Percentiles rank a stretch among this genome's conserved stretches.
These are phyloP conservation scores for Cystobasidiaceae sp. DNA, from an alignment of 1,284 basidiomycete species.

Conservation along the genomic window DNA sequence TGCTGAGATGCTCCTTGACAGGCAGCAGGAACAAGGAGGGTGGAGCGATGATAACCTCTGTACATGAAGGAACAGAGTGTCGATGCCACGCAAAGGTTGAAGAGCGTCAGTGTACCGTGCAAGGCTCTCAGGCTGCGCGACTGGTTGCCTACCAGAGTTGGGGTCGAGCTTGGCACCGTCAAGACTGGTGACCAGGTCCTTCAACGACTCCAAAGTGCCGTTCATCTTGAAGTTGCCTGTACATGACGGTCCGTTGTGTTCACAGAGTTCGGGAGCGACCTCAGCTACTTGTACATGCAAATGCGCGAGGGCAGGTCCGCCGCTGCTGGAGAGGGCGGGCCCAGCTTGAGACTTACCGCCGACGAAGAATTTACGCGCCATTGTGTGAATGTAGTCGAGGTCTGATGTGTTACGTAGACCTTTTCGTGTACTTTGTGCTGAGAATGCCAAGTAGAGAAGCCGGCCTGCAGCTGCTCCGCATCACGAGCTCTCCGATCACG, in stretches of 20 bases:
- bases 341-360: constrained; percentile 59
- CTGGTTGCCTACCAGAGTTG: constrained; percentile 58
- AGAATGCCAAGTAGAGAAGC: no score
- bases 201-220: constrained; percentile 60
- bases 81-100: no score
- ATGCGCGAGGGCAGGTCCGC: no score
- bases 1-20: constrained; percentile 55
- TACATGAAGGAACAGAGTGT: no score
- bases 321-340: no score
- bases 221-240: constrained; percentile 86
- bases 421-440: background rate
- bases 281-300: background rate
- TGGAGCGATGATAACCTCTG: constrained; percentile 87
- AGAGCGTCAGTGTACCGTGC: background rate
- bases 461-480: background rate
- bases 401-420: background rate
- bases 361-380: constrained; percentile 77
- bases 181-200: constrained; percentile 60
- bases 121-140: background rate
- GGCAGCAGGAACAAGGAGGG: constrained; percentile 80
- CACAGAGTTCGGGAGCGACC: background rate
- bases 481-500: background rate
- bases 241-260: background rate
- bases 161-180: constrained; percentile 72
- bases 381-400: constrained; percentile 41